phyloP scores from a whole-genome alignment of 2,329 filamentous ascomycete species.

The Fusarium transvaalense region DNA sequence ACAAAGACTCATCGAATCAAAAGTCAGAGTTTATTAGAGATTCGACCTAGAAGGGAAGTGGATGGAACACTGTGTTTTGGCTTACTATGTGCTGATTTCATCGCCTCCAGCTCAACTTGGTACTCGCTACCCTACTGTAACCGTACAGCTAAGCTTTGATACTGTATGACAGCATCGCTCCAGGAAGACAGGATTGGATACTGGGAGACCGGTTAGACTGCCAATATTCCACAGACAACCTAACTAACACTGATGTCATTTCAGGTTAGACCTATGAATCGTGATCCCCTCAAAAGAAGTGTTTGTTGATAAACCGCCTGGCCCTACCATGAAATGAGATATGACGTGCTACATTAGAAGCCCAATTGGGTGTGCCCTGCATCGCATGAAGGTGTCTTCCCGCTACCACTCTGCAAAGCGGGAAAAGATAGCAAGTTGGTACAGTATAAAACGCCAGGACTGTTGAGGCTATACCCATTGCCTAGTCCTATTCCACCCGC shows the following conservation, averaged over 20 bases:
- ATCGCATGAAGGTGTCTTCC: background rate
- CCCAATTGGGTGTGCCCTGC: background rate
- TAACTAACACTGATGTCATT: background rate
- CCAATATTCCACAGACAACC: background rate
- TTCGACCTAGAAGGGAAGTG: slow-evolving; percentile 34
- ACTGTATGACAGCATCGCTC: slow-evolving; percentile 8
- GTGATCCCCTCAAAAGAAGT: background rate
- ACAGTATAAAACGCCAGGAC: background rate
- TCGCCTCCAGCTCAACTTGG: background rate
- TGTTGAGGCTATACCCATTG: background rate
- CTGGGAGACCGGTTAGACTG: background rate
- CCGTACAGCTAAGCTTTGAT: background rate
- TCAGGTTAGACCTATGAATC: background rate
- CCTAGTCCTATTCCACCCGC: background rate
- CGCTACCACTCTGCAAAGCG: background rate
- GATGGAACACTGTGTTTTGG: slow-evolving; percentile 16
- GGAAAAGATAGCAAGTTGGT: background rate
- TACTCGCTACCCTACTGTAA: background rate
- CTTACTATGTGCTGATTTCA: slow-evolving; percentile 28
- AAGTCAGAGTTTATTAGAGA: slow-evolving; percentile 3
- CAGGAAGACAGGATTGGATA: slow-evolving; percentile 4
- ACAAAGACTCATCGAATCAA: slow-evolving; percentile 25
- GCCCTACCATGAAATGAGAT: background rate
- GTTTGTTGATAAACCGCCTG: background rate
- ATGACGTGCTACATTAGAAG: background rate